Conservation (phyloP, 2,329 filamentous ascomycete genomes). For the Alternaria sp. region DNA sequence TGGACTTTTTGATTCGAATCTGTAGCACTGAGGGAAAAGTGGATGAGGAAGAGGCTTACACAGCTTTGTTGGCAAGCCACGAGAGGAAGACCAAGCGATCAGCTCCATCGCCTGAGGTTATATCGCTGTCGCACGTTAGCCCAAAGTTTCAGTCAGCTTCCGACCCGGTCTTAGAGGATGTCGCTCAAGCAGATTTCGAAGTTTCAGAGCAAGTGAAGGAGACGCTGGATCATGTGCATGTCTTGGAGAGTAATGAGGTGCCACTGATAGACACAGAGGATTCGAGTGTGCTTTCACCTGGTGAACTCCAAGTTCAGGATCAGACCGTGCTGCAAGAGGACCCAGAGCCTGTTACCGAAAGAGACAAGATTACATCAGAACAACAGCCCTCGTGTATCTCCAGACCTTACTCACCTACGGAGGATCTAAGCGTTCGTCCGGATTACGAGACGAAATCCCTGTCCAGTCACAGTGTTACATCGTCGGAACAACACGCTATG, state of each 20-base stretch:
- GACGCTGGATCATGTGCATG: neutral
- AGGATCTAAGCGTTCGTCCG: neutral
- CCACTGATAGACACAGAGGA: neutral
- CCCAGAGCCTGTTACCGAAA: neutral
- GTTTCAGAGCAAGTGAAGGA: neutral
- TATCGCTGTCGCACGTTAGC: neutral
- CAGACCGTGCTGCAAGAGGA: neutral
- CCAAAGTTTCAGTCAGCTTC: neutral
- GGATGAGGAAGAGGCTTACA: constrained; percentile 35
- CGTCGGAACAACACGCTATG: neutral
- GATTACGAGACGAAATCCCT: neutral
- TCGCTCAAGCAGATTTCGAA: neutral
- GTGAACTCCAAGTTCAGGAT: neutral
- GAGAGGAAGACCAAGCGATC: neutral
- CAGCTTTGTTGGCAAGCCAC: constrained; percentile 21
- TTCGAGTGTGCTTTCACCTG: neutral
- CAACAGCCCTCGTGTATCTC: neutral
- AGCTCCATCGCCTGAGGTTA: neutral
- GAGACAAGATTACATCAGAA: neutral
- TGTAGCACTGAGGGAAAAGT: constrained; percentile 25
- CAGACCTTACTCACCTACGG: neutral
- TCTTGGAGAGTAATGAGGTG: neutral
- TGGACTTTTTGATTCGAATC: constrained; percentile 24
- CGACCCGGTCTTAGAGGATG: neutral
- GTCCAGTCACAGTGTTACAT: neutral